Base-by-base conservation (phyloP, 2,329 filamentous ascomycete species). In the Trichoderma endophyticum region DNA sequence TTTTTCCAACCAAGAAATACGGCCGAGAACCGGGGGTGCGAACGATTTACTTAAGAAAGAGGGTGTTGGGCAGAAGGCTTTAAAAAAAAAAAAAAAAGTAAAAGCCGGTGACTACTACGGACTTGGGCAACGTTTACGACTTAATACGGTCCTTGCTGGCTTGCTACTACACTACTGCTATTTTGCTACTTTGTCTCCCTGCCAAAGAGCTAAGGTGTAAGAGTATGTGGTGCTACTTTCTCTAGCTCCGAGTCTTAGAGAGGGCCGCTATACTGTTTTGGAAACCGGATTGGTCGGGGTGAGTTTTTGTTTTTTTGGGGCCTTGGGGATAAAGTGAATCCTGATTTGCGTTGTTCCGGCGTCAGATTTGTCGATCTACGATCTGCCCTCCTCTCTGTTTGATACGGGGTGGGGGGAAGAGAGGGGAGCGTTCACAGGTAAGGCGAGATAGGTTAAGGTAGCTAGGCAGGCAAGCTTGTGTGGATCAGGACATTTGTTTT, bases 181-280 rank as follows among this genome's bases (percentile, higher is more conserved):
- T 8, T 28, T n/a, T n/a, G 24, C 26, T 59, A 59, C 15, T 32
- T 30, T 28, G 28, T 32, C 54, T 57, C 54, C 54, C 54, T 57
- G 21, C 48, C 48, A 54, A 54, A 54, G 48, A 54, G 48, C 48
- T 54, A 54, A 54, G 48, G 48, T 54, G 48, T 61, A 57, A 61
- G 28, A 61, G 57, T 43, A 36, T 18, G 24, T 69, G 34, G 56
- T 60, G 56, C 66, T 69, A 69, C 60, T 36, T 54, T 69, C 57
- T 70, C 68, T 70, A 70, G 68, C 28, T 36, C 56, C 28, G 66
- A 48, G 57, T 36, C 48, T 43, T 64, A 34, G 54, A 60, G 28
- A 51, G 60, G 8, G 63, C 69, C 70, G 63, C 70, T 71, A 71
- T 71, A 61, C 70, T 71, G 21, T 63, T 71, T 71, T 71, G 54